phyloP scores from a whole-genome alignment of 148 eudicot species.

The Selenicereus undatus region DNA sequence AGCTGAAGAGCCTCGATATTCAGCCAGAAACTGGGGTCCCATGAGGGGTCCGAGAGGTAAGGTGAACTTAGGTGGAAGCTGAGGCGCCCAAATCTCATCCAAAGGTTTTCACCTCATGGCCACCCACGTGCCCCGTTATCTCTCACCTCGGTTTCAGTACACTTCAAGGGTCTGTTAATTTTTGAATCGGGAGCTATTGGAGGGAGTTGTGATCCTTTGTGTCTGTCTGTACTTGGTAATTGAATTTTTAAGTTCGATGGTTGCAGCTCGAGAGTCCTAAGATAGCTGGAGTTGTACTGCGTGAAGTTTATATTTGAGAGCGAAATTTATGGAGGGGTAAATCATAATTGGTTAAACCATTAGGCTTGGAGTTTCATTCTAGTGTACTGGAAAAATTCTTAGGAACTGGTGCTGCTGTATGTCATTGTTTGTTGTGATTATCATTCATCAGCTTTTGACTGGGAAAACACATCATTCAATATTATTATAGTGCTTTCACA shows the following conservation, averaged over 20 bases:
- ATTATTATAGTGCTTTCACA: too few species aligned
- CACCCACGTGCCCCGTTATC: neutral
- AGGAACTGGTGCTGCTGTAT: neutral
- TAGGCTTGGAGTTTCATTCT: neutral
- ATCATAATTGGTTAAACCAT: neutral
- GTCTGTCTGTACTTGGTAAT: neutral
- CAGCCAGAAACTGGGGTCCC: slow-evolving; percentile 28
- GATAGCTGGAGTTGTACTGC: neutral
- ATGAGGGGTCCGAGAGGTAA: slow-evolving; percentile 22
- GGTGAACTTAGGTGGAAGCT: slow-evolving; percentile 16
- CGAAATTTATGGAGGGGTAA: neutral
- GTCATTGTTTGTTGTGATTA: neutral
- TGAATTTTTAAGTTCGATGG: too few species aligned
- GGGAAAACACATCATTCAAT: neutral
- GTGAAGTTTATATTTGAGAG: neutral
- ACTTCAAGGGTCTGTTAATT: neutral
- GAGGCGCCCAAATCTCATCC: slow-evolving; percentile 10
- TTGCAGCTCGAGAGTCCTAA: neutral
- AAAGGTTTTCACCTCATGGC: neutral
- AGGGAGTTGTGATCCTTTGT: neutral
- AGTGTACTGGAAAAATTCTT: neutral
- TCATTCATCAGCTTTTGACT: neutral
- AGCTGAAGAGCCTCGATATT: slow-evolving; percentile 34
- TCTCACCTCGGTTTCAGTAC: neutral
- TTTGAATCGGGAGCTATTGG: neutral